Percentiles rank a stretch among this genome's conserved stretches.
Evolutionary conservation across 2,329 filamentous ascomycete species (phyloP).

Genomic region (Claviceps maximensis): DNA sequence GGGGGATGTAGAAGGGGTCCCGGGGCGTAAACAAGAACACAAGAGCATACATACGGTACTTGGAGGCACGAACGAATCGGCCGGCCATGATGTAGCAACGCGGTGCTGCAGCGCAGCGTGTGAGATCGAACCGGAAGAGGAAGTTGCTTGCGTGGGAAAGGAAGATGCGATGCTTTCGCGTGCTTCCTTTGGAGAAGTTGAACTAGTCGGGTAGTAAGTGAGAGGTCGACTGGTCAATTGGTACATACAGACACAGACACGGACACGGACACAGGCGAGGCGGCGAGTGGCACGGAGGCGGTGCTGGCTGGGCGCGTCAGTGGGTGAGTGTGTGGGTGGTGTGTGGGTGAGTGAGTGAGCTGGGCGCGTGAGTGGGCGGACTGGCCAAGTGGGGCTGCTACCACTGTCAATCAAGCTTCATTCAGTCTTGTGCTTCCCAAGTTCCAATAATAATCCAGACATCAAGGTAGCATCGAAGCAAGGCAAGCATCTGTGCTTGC

Average conservation of each 20-base stretch:
- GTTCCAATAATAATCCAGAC: too few species aligned
- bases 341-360: not conserved
- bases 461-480: not conserved
- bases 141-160: not conserved
- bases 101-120: slow-evolving; percentile 7
- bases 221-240: too few species aligned
- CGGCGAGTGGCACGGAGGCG: not conserved
- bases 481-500: not conserved
- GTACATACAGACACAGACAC: too few species aligned
- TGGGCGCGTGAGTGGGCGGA: too few species aligned
- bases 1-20: not conserved
- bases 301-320: not conserved
- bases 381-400: too few species aligned
- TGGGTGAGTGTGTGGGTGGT: slow-evolving; percentile 2
- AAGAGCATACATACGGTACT: slow-evolving; percentile 44
- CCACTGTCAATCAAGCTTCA: too few species aligned
- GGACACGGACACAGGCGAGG: not conserved
- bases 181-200: not conserved
- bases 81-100: slow-evolving; percentile 36
- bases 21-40: not conserved
- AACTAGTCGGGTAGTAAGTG: not conserved
- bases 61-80: slow-evolving; percentile 55
- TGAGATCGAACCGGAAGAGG: not conserved
- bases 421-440: too few species aligned
- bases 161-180: not conserved